A percentile compares a stretch with the other conserved stretches of the same genome.
Evolutionary conservation across 2,329 filamentous ascomycete species (phyloP).

Genomic region (Fusarium coffeatum): DNA sequence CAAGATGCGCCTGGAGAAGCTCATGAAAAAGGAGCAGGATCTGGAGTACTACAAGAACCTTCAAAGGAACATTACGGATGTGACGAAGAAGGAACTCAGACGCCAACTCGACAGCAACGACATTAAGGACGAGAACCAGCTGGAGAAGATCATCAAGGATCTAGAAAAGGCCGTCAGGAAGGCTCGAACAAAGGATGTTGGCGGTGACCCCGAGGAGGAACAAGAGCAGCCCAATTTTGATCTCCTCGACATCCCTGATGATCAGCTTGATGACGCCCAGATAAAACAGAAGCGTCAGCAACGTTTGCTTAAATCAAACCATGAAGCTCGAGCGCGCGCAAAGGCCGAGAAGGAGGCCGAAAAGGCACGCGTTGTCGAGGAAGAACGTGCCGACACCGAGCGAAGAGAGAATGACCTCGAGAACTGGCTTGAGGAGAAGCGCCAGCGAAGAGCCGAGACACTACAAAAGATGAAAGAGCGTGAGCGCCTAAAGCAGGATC

Average conservation of each 20-base stretch:
- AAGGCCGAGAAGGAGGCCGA: slow-evolving; percentile 97
- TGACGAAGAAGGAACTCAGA: slow-evolving; percentile 91
- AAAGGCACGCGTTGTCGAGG: slow-evolving; percentile 84
- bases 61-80: slow-evolving; percentile 75
- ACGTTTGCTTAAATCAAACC: slow-evolving; percentile 90
- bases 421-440: slow-evolving; percentile 85
- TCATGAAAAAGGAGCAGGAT: slow-evolving; percentile 96
- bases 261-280: slow-evolving; percentile 90
- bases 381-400: slow-evolving; percentile 85
- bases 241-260: slow-evolving; percentile 88
- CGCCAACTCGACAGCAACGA: slow-evolving; percentile 90
- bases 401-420: slow-evolving; percentile 86
- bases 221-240: slow-evolving; percentile 87
- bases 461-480: slow-evolving; percentile 92
- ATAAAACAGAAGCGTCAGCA: slow-evolving; percentile 95
- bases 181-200: slow-evolving; percentile 92
- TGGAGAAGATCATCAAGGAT: slow-evolving; percentile 87
- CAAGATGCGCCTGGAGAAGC: slow-evolving; percentile 94
- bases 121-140: slow-evolving; percentile 87
- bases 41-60: slow-evolving; percentile 92
- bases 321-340: slow-evolving; percentile 91
- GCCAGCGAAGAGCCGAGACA: slow-evolving; percentile 75
- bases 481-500: slow-evolving; percentile 90
- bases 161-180: slow-evolving; percentile 91
- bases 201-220: slow-evolving; percentile 82